Conservation (phyloP, 306 rosid genomes). For the Malus sieversii region DNA sequence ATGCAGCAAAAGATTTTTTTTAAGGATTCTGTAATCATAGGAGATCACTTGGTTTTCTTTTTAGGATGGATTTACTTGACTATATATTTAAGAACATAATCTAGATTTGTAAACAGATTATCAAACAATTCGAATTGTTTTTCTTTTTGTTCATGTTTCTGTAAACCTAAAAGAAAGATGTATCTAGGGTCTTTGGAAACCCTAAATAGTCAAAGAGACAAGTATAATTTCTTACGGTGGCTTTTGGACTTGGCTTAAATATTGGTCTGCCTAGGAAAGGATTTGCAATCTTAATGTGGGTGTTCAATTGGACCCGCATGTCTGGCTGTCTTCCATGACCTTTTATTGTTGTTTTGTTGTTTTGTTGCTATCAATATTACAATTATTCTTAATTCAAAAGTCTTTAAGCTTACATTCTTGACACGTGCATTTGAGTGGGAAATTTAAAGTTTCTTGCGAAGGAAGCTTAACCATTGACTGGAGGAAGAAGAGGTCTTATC, state of each 20-base stretch:
- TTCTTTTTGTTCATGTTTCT: too few relatives aligned
- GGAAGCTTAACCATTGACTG: neutral
- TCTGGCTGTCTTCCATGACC: slow-evolving; percentile 18
- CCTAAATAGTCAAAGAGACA: slow-evolving; percentile 1
- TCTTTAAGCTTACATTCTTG: neutral
- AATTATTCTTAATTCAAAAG: neutral
- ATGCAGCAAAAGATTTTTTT: too few relatives aligned
- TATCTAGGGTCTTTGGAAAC: neutral
- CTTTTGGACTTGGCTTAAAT: neutral
- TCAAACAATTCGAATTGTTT: too few relatives aligned
- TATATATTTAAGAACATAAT: too few relatives aligned
- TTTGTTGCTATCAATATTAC: neutral
- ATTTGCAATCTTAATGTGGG: neutral
- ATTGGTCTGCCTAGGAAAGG: neutral
- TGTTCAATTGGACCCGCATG: slow-evolving; percentile 17
- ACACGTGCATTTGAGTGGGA: neutral
- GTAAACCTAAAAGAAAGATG: too few relatives aligned
- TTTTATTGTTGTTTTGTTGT: neutral
- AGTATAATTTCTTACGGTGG: neutral
- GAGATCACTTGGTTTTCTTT: too few relatives aligned
- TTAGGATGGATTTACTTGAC: too few relatives aligned
- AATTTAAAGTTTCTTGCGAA: neutral
- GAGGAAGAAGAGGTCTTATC: neutral
- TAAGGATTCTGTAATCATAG: too few relatives aligned
- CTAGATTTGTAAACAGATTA: too few relatives aligned